Evolutionary conservation across 108 stramenopile genomes (phyloP).

Genomic region (Nannochloropsis salina): DNA sequence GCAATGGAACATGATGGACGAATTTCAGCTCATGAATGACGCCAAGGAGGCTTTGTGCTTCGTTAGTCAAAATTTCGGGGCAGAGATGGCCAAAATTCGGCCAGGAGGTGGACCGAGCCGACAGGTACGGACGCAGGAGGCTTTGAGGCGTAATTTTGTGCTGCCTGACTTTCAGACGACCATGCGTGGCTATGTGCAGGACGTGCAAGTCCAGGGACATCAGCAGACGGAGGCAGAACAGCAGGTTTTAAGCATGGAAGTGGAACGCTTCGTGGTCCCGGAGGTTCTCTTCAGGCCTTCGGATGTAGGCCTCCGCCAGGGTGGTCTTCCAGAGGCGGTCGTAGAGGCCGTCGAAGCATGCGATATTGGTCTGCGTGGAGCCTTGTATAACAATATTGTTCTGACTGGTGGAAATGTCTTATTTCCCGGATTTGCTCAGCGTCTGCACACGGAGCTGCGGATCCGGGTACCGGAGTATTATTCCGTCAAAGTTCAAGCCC

Average conservation of each 20-base stretch:
- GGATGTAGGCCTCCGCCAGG: conserved; percentile 75
- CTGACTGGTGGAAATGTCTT: conserved; percentile 74
- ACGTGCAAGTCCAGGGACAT: conserved; percentile 52
- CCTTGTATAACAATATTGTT: conserved; percentile 69
- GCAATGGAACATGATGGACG: conserved; percentile 95
- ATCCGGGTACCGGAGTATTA: conserved; percentile 64
- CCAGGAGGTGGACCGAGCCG: conserved; percentile 9
- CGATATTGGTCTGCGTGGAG: conserved; percentile 61
- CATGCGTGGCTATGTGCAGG: conserved; percentile 57
- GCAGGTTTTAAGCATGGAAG: conserved; percentile 68
- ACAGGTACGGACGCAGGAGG: background rate
- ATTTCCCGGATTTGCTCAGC: conserved; percentile 64
- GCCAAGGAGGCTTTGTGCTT: conserved; percentile 55
- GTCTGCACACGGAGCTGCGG: conserved; percentile 68
- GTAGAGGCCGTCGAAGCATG: conserved; percentile 68
- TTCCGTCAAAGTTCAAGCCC: conserved; percentile 56
- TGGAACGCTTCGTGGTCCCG: conserved; percentile 82
- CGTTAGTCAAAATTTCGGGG: conserved; percentile 64
- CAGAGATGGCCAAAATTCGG: conserved; percentile 58
- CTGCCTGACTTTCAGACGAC: conserved; percentile 78
- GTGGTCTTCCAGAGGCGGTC: conserved; percentile 73
- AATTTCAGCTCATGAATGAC: conserved; percentile 70
- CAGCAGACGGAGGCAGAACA: conserved; percentile 62
- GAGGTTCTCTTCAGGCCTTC: conserved; percentile 85
- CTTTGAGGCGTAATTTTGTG: conserved; percentile 75